These are phyloP conservation scores for Cladosporium sp. DNA, from an alignment of 2,329 filamentous ascomycete species.

Conservation along the genomic window DNA sequence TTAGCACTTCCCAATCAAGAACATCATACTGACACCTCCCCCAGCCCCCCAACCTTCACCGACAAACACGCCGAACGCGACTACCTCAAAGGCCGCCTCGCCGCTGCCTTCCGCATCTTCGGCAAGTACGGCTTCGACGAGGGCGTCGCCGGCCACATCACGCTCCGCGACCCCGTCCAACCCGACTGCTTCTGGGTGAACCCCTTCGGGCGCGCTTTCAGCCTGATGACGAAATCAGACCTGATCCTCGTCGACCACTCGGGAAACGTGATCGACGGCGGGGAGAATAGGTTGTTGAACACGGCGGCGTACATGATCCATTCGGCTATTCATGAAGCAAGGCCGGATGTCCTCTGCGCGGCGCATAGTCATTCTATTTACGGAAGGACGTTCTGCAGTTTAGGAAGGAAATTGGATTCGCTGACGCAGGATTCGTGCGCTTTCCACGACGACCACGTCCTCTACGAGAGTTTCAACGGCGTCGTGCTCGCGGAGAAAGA, in stretches of 20 bases:
- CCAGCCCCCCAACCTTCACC: conserved; percentile 35
- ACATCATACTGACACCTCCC: no score
- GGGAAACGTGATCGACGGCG: conserved; percentile 48
- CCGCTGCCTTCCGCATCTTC: conserved; percentile 49
- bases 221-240: conserved; percentile 48
- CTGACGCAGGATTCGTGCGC: conserved; percentile 49
- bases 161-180: conserved; percentile 41
- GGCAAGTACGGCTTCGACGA: conserved; percentile 45
- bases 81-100: conserved; percentile 48
- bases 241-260: conserved; percentile 49
- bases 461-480: conserved; percentile 51
- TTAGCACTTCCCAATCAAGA: no score
- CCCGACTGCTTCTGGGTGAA: conserved; percentile 44
- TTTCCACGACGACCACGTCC: conserved; percentile 45
- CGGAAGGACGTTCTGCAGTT: conserved; percentile 47
- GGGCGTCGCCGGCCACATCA: conserved; percentile 48
- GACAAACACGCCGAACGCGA: conserved; percentile 44
- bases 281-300: conserved; percentile 44
- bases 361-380: conserved; percentile 50
- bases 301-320: conserved; percentile 53
- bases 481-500: conserved; percentile 50
- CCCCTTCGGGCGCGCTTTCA: conserved; percentile 47
- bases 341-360: conserved; percentile 50
- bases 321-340: conserved; percentile 42
- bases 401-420: conserved; percentile 48